Evolutionary conservation across 352 stramenopile species (phyloP), one percentile per base, ranked within the genome.

Genomic region (Phytophthora boehmeriae): DNA sequence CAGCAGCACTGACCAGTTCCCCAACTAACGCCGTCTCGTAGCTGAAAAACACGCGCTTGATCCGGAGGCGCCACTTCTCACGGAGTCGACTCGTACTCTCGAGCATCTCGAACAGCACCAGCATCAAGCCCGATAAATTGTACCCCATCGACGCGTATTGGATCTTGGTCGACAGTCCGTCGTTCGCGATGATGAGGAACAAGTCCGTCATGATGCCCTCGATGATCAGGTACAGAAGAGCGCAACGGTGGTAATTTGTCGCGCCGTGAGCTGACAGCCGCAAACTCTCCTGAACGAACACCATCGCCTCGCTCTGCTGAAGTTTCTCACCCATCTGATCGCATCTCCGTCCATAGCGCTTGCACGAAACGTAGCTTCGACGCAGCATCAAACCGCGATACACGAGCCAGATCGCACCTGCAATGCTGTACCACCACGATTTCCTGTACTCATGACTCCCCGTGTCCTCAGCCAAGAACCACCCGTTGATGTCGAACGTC

Each of bases 101-200:
- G 17, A 69, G 23, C 16, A 73, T 59, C 22, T 62, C 59, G 22
- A 69, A 73, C 9, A 66, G 19, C 42, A 73, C 22, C 32, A 66
- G 43, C 16, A 73, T 17, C 1, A 73, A 6, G 3, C 47, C 41
- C 16, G 49, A 58, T n/a, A 73, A 25, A 34, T 68, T 73, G 43
- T 68, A 73, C 1, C 59, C 59, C 32, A 73, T 39, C 6, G 65
- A 73, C 0, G 62, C 46, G n/a, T 69, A 68, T 44, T 68, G 64
- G 1, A 60, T 11, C 11, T 58, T 61, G 0, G 54, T 55, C 6
- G 36, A 4, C 17, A 59, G 25, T 19, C 59, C 54, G 20, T 68
- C 53, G 14, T 69, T 62, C 8, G 59, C 59, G 9, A 70, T 53
- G 5, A 73, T 44, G 13, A 73, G 38, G 20, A 73, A 73, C 14